Base-by-base conservation (phyloP, 306 rosid species). In the Pterocarpus macrocarpus region DNA sequence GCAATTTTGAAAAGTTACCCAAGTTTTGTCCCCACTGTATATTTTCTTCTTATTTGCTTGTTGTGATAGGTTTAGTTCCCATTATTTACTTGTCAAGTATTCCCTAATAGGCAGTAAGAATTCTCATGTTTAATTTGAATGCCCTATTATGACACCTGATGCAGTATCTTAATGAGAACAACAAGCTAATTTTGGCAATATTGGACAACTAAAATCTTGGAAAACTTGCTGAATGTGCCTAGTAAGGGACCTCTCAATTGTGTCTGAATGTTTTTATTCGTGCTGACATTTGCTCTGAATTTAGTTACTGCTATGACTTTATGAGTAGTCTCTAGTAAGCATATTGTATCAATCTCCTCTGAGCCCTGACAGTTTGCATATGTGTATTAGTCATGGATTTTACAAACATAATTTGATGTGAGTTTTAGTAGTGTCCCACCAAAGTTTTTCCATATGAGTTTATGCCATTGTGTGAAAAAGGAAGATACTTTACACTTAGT, bases 171-270 rank as follows among this genome's bases (percentile, higher is more conserved):
- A 97, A 95, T 77, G 97, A 95, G 78, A 95, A 95, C 90, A 95
- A 93, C 89, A 93, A 88, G 92, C 65, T 95, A 92, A 93, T 95
- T 79, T 77, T 95, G 78, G 99, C 99, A 70, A 93, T 95, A 75
- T 84, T 95, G 91, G 97, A 95, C 84, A 95, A 93, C 87, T 97
- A 93, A 81, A 89, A 95, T 80, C 94, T 92, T 77, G 99, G 99
- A 59, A 95, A 95, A 83, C 97, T 95, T 56, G 97, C 97, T 3
- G 99, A 95, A 85, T 95, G 99, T 89, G 97, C 99, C 77, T 97
- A 90, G 97, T 95, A 87, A 91, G 97, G 79, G 33, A 69, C 74
- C 49, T 74, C 32, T 63, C 68, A 34, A 52, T 72, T 28, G 32
- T 32, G 8, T 63, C 17, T 74, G 64, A 12, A 0, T 80, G 9